phyloP scores from a whole-genome alignment of 192 early-diverging fungal species.

The Coemansia sp. region DNA sequence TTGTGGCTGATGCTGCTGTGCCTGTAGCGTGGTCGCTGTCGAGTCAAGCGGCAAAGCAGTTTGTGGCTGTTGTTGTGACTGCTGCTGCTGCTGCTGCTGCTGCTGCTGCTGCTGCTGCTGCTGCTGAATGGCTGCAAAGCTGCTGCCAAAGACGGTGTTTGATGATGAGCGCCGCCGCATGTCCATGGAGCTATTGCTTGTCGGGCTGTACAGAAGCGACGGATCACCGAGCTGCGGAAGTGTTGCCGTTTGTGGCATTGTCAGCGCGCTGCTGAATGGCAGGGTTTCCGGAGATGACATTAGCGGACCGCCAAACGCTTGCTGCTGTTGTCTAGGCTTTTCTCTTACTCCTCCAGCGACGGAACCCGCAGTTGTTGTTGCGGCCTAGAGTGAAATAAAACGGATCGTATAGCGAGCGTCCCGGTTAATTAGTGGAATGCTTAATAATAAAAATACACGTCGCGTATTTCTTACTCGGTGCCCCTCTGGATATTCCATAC shows the following conservation, averaged over 20 bases:
- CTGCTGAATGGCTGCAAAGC: not conserved
- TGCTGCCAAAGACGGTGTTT: conserved; percentile 22
- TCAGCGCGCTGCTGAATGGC: not conserved
- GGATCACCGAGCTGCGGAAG: not conserved
- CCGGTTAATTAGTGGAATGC: conserved; percentile 2
- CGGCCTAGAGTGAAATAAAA: not conserved
- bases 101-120: conserved; percentile 1
- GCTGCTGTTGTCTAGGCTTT: not conserved
- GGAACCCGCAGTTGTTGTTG: not conserved
- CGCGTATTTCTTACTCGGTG: not conserved
- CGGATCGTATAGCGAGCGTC: not conserved
- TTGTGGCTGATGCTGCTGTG: conserved; percentile 14
- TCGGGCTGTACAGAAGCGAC: not conserved
- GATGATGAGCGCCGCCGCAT: conserved; percentile 35
- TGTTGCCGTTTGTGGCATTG: not conserved
- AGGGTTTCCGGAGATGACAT: not conserved
- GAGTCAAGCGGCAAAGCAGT: not conserved
- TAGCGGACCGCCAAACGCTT: not conserved
- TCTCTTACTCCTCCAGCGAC: not conserved
- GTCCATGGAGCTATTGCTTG: not conserved
- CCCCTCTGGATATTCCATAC: not conserved
- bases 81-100: conserved; percentile 1
- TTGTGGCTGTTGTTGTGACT: not conserved
- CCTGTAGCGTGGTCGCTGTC: conserved; percentile 4
- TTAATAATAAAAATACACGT: not conserved